Base-by-base conservation (phyloP, 2,329 filamentous ascomycete genomes). In the Delphinella strobiligena region DNA sequence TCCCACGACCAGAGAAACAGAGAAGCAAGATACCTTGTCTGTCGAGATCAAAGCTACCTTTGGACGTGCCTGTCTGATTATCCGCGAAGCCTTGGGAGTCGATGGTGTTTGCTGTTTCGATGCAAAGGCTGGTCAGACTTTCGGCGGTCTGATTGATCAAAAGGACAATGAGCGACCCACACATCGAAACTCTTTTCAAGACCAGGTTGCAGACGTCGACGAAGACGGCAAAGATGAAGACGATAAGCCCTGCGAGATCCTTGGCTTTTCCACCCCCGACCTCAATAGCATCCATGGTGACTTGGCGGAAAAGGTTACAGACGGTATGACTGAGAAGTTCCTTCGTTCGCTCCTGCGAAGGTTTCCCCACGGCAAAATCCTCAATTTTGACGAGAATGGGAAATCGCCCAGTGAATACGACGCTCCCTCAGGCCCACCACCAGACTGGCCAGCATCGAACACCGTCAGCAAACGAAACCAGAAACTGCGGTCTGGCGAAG, bases 101-200 rank as follows among this genome's bases (percentile, higher is more conserved):
- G 63, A 66, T 5, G 67, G 65, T 3, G 66, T 70, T 16, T 47
- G 61, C 1, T 61, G 63, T 33, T 43, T 64, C 15, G 61, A 62
- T 44, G 55, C 47, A 24, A 44, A 41, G 2, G 41, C 44, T 4
- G 36, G 42, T 11, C 15, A 34, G 10, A 40, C 41, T 12, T 50
- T 49, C 22, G 43, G 47, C 2, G 43, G 43, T 11, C 38, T 52
- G 8, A 36, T 43, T 10, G 36, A 36, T 16, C 9, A 27, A 18
- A 16, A 17, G 4, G 15, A 24, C 9, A n/a, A 41, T 19, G 39
- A 41, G 29, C 17, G 39, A 16, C 39, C 39, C 2, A 41, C 33
- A 3, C 29, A 34, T 11, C 34, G 39, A 2, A 37, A 37, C 11
- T 2, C 31, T 2, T 37, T 29, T 12, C 7, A n/a, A n/a, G n/a